phyloP scores from a whole-genome alignment of 805 yeast genomes.

The Metschnikowia kunwiensis region DNA sequence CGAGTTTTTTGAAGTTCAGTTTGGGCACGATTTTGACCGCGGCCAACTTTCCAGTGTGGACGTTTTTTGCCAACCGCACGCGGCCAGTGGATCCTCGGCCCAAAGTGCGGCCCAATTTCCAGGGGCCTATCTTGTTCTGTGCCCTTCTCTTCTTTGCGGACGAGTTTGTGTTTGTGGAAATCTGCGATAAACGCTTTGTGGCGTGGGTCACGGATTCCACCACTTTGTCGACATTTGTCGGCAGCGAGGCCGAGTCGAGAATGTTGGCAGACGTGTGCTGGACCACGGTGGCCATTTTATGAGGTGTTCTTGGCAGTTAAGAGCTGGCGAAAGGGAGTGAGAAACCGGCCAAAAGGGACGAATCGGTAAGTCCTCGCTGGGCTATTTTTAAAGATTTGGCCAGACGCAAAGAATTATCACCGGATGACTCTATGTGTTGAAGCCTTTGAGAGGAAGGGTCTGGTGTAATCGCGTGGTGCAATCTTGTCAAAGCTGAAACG shows the following conservation, averaged over 20 bases:
- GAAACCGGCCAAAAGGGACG: no score
- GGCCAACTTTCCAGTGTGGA: constrained; percentile 80
- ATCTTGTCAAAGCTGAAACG: not conserved
- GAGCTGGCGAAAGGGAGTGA: no score
- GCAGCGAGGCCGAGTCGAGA: constrained; percentile 16
- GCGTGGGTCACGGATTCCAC: constrained; percentile 47
- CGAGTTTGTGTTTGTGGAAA: constrained; percentile 42
- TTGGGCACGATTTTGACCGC: constrained; percentile 97
- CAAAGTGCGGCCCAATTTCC: constrained; percentile 92
- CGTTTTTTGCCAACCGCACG: constrained; percentile 87
- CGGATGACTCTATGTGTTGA: no score
- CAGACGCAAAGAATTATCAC: no score
- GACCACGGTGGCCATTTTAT: constrained; percentile 17
- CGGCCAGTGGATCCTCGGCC: constrained; percentile 98
- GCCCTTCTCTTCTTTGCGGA: constrained; percentile 41
- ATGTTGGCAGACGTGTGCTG: constrained; percentile 15
- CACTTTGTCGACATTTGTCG: constrained; percentile 34
- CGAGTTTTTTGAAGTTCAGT: constrained; percentile 54
- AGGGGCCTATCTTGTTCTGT: constrained; percentile 80
- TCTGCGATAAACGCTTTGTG: constrained; percentile 49
- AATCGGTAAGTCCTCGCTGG: no score
- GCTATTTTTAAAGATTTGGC: no score
- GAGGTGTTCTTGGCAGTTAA: not conserved
- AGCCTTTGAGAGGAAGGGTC: no score
- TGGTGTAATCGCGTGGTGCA: no score